Conservation (phyloP, 164 flowering plant genomes). For the Tinospora cordifolia region DNA sequence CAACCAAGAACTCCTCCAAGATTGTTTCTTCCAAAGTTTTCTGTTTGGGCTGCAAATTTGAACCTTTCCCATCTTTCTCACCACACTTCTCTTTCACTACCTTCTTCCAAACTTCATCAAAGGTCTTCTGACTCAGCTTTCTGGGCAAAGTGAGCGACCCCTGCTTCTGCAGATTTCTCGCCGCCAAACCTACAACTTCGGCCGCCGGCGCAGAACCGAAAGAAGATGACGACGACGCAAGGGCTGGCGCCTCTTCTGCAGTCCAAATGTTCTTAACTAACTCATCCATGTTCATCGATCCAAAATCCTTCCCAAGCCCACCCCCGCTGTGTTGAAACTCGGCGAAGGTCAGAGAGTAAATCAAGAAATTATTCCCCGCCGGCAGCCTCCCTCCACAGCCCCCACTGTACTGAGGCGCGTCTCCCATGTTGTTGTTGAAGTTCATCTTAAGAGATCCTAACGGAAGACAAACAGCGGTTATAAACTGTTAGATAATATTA, state of each 20-base stretch:
- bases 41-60: conserved; percentile 27
- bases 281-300: conserved; percentile 66
- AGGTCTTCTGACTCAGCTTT: conserved; percentile 37
- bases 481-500: too few species aligned
- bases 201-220: conserved; percentile 6
- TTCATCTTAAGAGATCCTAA: too few species aligned
- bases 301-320: conserved; percentile 56
- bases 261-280: conserved; percentile 53
- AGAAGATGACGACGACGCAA: conserved; percentile 14
- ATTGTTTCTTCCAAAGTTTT: conserved; percentile 48
- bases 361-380: conserved; percentile 25
- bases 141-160: conserved; percentile 34
- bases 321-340: conserved; percentile 72
- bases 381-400: conserved; percentile 20
- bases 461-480: too few species aligned
- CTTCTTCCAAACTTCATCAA: conserved; percentile 82
- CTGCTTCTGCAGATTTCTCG: conserved; percentile 23
- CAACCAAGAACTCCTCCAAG: conserved; percentile 73
- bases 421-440: conserved; percentile 46
- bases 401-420: conserved; percentile 19
- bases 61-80: conserved; percentile 15
- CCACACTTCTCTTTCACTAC: conserved; percentile 32
- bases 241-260: conserved; percentile 36
- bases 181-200: conserved; percentile 9
- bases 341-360: conserved; percentile 68